Conservation (phyloP, 176 grass and related monocot genomes). For the Oryza glaberrima region DNA sequence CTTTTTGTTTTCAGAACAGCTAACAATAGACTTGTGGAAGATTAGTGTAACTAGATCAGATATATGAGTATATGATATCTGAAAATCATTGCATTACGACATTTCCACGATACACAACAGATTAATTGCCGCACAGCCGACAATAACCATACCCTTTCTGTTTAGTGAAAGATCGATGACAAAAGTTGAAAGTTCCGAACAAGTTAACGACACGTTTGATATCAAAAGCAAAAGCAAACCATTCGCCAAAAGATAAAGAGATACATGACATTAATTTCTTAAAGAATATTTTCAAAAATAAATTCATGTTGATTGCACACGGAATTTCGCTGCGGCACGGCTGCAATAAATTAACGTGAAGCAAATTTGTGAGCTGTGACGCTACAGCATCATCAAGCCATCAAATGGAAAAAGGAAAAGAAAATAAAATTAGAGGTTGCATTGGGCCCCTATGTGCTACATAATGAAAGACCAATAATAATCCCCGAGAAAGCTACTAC, state of each 20-base stretch:
- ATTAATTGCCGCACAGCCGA: background rate
- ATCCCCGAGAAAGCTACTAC: constrained; percentile 7
- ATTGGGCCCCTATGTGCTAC: background rate
- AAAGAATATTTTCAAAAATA: background rate
- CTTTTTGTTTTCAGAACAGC: too few species aligned
- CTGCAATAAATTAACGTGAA: background rate
- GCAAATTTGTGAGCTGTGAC: background rate
- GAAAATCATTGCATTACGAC: background rate
- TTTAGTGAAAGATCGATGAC: background rate
- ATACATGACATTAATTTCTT: too few species aligned
- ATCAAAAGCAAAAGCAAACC: background rate
- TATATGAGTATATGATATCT: background rate
- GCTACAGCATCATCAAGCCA: constrained; percentile 1
- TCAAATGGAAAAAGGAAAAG: background rate
- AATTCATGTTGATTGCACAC: background rate
- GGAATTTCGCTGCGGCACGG: background rate
- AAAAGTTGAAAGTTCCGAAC: background rate
- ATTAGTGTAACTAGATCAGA: background rate
- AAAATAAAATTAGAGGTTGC: background rate
- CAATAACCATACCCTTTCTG: background rate
- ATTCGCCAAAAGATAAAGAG: background rate
- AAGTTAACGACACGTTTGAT: background rate
- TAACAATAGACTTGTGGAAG: background rate
- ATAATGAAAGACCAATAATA: constrained; percentile 44
- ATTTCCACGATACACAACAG: background rate